A percentile compares a stretch with the other conserved stretches of the same genome.
These are phyloP conservation scores for Mortierella alpina DNA, from an alignment of 192 early-diverging fungal species.

Conservation along the genomic window DNA sequence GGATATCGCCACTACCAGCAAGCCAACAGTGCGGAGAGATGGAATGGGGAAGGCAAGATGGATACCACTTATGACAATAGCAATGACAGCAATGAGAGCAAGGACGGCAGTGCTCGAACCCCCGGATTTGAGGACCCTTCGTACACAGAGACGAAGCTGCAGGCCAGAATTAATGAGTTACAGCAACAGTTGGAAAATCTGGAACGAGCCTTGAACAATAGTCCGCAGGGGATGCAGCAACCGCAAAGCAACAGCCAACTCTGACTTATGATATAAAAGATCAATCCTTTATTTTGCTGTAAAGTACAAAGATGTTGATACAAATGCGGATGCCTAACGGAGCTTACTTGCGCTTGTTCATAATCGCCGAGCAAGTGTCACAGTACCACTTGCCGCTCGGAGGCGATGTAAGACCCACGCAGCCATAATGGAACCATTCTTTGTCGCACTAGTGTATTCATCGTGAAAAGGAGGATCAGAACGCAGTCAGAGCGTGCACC, in stretches of 20 bases:
- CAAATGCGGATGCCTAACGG: background rate
- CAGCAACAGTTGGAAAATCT: slow-evolving; percentile 37
- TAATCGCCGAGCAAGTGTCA: slow-evolving; percentile 74
- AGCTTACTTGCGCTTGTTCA: slow-evolving; percentile 61
- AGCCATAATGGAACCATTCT: slow-evolving; percentile 98
- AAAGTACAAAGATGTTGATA: background rate
- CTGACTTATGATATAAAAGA: background rate
- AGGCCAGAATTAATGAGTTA: slow-evolving; percentile 34
- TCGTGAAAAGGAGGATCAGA: background rate
- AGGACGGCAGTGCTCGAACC: too few relatives aligned
- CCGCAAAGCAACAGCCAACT: background rate
- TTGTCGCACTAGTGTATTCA: slow-evolving; percentile 82
- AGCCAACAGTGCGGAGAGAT: background rate
- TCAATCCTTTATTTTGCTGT: background rate
- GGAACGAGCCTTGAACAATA: slow-evolving; percentile 16
- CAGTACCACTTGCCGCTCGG: slow-evolving; percentile 98
- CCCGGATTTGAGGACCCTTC: background rate
- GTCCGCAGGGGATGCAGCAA: slow-evolving; percentile 11
- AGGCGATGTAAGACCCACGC: slow-evolving; percentile 87
- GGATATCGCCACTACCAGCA: slow-evolving; percentile 32
- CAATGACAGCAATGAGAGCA: slow-evolving; percentile 10
- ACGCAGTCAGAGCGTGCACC: background rate
- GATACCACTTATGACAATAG: slow-evolving; percentile 3
- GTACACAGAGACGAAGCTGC: slow-evolving; percentile 28
- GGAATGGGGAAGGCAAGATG: background rate